phyloP scores from a whole-genome alignment of 768 basidiomycete species.

The Kwoniella dendrophila region DNA sequence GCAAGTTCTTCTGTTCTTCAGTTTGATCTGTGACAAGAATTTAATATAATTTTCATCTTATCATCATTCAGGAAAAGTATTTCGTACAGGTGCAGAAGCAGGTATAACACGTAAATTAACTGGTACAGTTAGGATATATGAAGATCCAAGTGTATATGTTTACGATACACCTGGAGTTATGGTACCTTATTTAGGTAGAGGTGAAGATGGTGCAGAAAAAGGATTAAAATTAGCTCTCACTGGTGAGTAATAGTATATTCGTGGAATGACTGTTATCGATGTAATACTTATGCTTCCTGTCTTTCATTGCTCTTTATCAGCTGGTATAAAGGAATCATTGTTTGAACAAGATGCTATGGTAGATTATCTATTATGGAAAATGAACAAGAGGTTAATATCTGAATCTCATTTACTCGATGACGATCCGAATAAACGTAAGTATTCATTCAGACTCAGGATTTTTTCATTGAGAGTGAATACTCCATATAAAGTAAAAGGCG shows the following conservation, averaged over 20 bases:
- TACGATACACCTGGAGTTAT: conserved; percentile 97
- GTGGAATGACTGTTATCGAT: neutral
- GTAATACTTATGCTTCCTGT: no score
- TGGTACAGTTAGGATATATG: conserved; percentile 79
- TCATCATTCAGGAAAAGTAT: conserved; percentile 78
- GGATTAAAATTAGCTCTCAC: conserved; percentile 92
- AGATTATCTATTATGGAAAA: conserved; percentile 79
- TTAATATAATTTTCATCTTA: no score
- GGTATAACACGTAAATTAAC: conserved; percentile 88
- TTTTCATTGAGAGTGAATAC: no score
- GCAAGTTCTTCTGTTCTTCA: conserved; percentile 59
- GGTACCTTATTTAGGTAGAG: conserved; percentile 89
- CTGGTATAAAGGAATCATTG: conserved; percentile 83
- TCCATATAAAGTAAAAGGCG: no score
- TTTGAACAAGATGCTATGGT: conserved; percentile 83
- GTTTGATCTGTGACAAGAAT: neutral
- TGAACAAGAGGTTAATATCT: conserved; percentile 63
- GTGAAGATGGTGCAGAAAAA: conserved; percentile 81
- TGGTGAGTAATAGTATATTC: conserved; percentile 60
- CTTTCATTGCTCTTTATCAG: conserved; percentile 24
- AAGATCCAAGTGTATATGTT: conserved; percentile 80
- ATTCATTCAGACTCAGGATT: no score
- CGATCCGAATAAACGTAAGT: conserved; percentile 53
- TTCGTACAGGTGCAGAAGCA: conserved; percentile 83
- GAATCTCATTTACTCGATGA: conserved; percentile 30